A percentile compares a stretch with the other conserved stretches of the same genome.
These are phyloP conservation scores for Pinus albicaulis DNA, from an alignment of 75 land plant species.

Conservation along the genomic window DNA sequence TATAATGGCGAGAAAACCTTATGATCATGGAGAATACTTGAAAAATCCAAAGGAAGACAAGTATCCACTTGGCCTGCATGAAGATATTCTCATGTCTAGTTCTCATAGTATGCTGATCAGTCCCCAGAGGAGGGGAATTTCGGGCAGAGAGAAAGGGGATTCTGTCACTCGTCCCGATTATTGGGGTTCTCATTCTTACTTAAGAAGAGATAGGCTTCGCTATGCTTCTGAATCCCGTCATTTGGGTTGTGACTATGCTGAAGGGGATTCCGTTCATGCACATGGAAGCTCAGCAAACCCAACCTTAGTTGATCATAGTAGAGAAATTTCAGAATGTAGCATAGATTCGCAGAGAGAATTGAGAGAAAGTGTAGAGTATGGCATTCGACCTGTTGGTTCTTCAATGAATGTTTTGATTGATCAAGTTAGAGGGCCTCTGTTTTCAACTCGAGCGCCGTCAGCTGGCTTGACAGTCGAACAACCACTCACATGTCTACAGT, in stretches of 20 bases:
- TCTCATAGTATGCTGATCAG: neutral
- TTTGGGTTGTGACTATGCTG: neutral
- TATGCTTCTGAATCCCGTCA: neutral
- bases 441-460: neutral
- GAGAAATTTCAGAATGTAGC: neutral
- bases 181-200: neutral
- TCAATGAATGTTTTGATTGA: neutral
- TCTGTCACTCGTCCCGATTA: neutral
- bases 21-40: neutral
- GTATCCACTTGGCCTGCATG: neutral
- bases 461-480: neutral
- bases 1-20: neutral
- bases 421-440: neutral
- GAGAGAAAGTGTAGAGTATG: neutral
- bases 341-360: neutral
- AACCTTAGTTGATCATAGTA: neutral
- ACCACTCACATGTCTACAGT: neutral
- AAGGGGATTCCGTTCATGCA: neutral
- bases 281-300: neutral
- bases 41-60: neutral
- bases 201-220: neutral
- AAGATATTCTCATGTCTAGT: neutral
- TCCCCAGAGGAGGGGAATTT: neutral
- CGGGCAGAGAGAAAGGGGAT: neutral
- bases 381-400: neutral